phyloP scores from a whole-genome alignment of 257 asterid genomes.

The Solanum stenotomum region DNA sequence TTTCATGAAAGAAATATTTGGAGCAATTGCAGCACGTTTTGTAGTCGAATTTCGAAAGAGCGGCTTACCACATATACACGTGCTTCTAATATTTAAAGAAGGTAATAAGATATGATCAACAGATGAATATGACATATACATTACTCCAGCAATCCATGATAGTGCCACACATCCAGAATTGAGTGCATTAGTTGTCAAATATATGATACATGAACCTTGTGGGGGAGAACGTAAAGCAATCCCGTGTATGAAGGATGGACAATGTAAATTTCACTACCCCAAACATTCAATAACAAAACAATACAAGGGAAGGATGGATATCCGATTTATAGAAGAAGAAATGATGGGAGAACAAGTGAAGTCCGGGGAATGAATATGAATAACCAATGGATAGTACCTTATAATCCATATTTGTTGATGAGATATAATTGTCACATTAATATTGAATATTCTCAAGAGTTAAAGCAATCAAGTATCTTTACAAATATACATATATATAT shows the following conservation, averaged over 20 bases:
- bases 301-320: too few relatives aligned
- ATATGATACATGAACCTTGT: constrained; percentile 1
- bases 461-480: background rate
- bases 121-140: background rate
- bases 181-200: background rate
- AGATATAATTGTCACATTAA: too few relatives aligned
- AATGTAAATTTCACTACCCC: background rate
- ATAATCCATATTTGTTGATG: background rate
- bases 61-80: background rate
- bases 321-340: too few relatives aligned
- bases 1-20: background rate
- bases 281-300: too few relatives aligned
- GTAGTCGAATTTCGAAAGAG: background rate
- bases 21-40: background rate
- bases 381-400: constrained; percentile 10
- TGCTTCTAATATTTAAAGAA: background rate
- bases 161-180: background rate
- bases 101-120: background rate
- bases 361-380: background rate
- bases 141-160: background rate
- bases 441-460: background rate
- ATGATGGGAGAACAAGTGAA: too few relatives aligned
- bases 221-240: background rate
- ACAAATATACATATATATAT: background rate
- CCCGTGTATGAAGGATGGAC: background rate